Evolutionary conservation across 345 rosid species (phyloP), one percentile per base, ranked within the genome.

Genomic region (Citrus inodora): DNA sequence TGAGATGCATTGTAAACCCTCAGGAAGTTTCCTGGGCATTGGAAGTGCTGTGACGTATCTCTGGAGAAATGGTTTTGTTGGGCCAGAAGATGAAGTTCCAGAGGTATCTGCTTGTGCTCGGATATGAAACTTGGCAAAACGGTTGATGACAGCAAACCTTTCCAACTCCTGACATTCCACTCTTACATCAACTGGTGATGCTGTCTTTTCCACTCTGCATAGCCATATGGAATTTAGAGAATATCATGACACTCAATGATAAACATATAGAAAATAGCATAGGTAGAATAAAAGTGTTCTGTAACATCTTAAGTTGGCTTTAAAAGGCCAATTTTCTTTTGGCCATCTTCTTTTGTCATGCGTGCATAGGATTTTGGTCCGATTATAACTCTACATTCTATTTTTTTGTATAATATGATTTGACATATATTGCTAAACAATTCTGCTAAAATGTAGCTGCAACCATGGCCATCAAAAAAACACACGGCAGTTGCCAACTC

Each of bases 91-190:
- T n/a, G 85, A 74, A 40, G 73, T 79, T 77, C 83, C 90, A 22
- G 88, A 63, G 40, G 67, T 33, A 79, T 82, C 90, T 65, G 81
- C 84, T 72, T 80, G 92, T 32, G 79, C 89, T 75, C 90, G 88
- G 75, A 83, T 85, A 82, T 94, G 98, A 80, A 91, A 94, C 89
- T 83, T 90, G n/a, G 98, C 97, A 79, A 94, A 94, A 10, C 98
- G 93, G 82, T 94, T 94, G 77, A 92, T 90, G 80, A 92, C 89
- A 35, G 92, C 83, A 85, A 84, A 88, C 79, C 85, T 89, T 82
- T 92, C 98, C 83, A 92, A 59, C 65, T 94, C 98, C 78, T 89
- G 92, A 55, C 85, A 87, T 86, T 94, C 98, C 78, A 89, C 79
- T 82, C 84, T 85, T 80, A 94, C 51, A 80, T 92, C 94, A 37